Conservation (phyloP, 164 flowering plant genomes). For the Liquidambar formosana region DNA sequence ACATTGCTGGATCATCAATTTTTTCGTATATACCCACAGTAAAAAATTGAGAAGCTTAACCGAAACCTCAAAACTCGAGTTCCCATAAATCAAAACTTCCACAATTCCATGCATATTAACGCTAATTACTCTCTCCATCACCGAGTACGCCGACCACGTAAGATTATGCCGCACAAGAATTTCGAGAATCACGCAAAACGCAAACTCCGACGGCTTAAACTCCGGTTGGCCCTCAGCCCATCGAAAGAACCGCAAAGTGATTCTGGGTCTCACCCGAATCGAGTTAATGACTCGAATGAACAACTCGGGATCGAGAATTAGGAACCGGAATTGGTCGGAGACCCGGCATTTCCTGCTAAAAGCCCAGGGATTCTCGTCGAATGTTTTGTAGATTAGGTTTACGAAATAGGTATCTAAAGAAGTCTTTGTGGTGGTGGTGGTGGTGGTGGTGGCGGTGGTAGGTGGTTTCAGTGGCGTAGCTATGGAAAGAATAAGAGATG, state of each 20-base stretch:
- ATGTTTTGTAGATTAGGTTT: constrained; percentile 28
- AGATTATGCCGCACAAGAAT: constrained; percentile 38
- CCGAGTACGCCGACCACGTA: constrained; percentile 41
- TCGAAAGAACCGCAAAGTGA: constrained; percentile 50
- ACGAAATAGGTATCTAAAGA: constrained; percentile 24
- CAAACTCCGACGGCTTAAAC: constrained; percentile 33
- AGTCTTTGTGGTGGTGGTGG: background rate
- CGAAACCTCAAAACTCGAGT: constrained; percentile 24
- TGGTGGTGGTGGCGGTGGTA: background rate
- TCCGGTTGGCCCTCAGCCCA: constrained; percentile 58
- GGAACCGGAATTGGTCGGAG: constrained; percentile 26
- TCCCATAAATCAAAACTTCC: constrained; percentile 46
- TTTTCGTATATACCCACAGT: constrained; percentile 46
- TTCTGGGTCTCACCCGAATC: constrained; percentile 33
- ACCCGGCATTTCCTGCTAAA: constrained; percentile 22
- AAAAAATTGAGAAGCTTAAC: constrained; percentile 49
- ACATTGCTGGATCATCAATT: constrained; percentile 46
- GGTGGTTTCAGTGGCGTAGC: constrained; percentile 4
- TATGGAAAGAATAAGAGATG: constrained; percentile 9
- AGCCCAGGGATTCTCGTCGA: constrained; percentile 23
- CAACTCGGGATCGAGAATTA: constrained; percentile 39
- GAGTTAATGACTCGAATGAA: constrained; percentile 40
- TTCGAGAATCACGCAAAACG: constrained; percentile 43
- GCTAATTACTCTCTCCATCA: constrained; percentile 36
- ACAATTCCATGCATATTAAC: constrained; percentile 39